Evolutionary conservation across 148 eudicot genomes (phyloP).

Genomic region (Chenopodium berlandieri): DNA sequence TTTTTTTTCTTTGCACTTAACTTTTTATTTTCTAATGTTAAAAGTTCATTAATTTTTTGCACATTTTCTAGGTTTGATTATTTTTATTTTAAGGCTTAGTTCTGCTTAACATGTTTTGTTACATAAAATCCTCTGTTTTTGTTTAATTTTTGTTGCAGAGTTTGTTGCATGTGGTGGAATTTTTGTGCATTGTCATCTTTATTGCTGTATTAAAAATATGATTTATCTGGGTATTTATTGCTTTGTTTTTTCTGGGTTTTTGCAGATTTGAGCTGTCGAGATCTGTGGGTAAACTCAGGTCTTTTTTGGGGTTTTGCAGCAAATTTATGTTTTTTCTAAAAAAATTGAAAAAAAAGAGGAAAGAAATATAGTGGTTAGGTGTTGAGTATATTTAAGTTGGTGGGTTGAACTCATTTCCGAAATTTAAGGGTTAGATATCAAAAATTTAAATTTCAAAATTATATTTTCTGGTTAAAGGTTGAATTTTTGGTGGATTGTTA

Average conservation of each 20-base stretch:
- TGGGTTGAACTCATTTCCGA: conserved; percentile 20
- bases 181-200: neutral
- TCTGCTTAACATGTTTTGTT: neutral
- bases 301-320: neutral
- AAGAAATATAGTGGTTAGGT: conserved; percentile 19
- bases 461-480: neutral
- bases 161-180: conserved; percentile 7
- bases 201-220: neutral
- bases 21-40: conserved; percentile 5
- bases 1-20: neutral
- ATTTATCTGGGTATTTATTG: conserved; percentile 4
- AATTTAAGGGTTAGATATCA: conserved; percentile 11
- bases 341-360: neutral
- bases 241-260: conserved; percentile 17
- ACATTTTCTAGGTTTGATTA: neutral
- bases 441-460: conserved; percentile 6
- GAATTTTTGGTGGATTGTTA: neutral
- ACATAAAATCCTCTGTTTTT: neutral
- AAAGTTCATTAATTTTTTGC: neutral
- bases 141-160: neutral
- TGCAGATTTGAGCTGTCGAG: conserved; percentile 43
- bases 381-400: conserved; percentile 15
- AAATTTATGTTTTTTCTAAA: neutral
- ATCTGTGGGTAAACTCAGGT: conserved; percentile 22
- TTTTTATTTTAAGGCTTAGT: neutral